These are phyloP conservation scores for Protomyces macrosporus DNA, from an alignment of 1,139 yeast genomes.

Conservation along the genomic window DNA sequence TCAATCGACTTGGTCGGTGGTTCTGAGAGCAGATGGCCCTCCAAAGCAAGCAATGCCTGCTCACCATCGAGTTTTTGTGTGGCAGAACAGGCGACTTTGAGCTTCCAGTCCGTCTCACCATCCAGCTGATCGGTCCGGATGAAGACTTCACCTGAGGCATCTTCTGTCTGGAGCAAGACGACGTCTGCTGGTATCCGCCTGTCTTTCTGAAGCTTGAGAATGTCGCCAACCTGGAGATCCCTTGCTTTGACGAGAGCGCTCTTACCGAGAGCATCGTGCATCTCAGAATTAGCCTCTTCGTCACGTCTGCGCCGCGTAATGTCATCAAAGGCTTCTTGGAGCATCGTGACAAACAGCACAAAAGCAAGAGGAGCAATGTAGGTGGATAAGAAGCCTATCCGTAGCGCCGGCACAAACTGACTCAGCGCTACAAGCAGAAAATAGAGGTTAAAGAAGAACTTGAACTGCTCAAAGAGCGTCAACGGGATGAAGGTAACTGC, in stretches of 20 bases:
- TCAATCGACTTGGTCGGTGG: conserved; percentile 83
- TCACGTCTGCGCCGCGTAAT: conserved; percentile 85
- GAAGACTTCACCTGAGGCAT: conserved; percentile 76
- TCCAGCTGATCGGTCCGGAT: conserved; percentile 96
- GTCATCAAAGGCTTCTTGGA: conserved; percentile 93
- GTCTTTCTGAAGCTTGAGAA: conserved; percentile 75
- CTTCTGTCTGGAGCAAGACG: conserved; percentile 77
- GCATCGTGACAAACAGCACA: conserved; percentile 86
- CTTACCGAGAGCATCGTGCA: conserved; percentile 59
- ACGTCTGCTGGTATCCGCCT: conserved; percentile 89
- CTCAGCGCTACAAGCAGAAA: conserved; percentile 89
- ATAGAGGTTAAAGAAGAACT: conserved; percentile 89
- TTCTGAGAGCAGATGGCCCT: conserved; percentile 51
- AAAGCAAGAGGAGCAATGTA: conserved; percentile 91
- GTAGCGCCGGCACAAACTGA: conserved; percentile 81
- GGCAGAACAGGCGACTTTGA: conserved; percentile 43
- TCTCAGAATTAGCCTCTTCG: conserved; percentile 77
- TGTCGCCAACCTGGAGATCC: conserved; percentile 76
- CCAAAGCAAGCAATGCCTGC: not conserved
- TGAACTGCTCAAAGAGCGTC: conserved; percentile 89
- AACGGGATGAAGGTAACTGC: conserved; percentile 83
- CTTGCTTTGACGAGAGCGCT: conserved; percentile 51
- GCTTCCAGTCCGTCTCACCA: conserved; percentile 99
- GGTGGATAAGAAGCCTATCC: conserved; percentile 90
- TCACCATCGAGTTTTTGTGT: conserved; percentile 13